phyloP scores from a whole-genome alignment of 176 grass and related monocot genomes.

The Eremochloa ophiuroides region DNA sequence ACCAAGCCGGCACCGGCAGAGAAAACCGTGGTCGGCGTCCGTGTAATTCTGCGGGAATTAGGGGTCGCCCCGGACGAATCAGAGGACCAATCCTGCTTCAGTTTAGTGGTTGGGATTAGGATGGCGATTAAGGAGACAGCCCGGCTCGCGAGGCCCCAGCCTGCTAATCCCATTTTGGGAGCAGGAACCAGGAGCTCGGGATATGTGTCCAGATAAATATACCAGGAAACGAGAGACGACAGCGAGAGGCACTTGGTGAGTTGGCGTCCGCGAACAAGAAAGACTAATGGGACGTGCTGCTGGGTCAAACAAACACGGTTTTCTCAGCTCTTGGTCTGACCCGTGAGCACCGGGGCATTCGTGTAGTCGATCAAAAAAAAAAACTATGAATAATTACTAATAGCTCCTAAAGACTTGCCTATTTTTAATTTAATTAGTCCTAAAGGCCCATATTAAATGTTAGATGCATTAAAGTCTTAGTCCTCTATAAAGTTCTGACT shows the following conservation, averaged over 20 bases:
- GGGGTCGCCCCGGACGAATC: background rate
- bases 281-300: too few relatives aligned
- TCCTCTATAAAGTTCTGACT: too few relatives aligned
- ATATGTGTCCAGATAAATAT: too few relatives aligned
- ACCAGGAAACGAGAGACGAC: too few relatives aligned
- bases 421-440: too few relatives aligned
- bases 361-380: too few relatives aligned
- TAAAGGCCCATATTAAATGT: too few relatives aligned
- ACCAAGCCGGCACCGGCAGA: background rate
- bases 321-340: background rate
- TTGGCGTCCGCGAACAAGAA: too few relatives aligned
- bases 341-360: background rate
- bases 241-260: too few relatives aligned
- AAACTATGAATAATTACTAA: too few relatives aligned
- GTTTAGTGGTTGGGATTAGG: background rate
- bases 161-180: background rate
- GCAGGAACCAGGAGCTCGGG: background rate
- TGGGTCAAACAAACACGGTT: background rate
- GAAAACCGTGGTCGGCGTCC: background rate
- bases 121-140: background rate
- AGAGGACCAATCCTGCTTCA: background rate
- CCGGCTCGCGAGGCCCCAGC: background rate
- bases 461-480: too few relatives aligned
- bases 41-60: constrained; percentile 1
- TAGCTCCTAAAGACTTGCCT: too few relatives aligned